Conservation (phyloP, 2,329 filamentous ascomycete species). For the Phaeosphaeria sp. region DNA sequence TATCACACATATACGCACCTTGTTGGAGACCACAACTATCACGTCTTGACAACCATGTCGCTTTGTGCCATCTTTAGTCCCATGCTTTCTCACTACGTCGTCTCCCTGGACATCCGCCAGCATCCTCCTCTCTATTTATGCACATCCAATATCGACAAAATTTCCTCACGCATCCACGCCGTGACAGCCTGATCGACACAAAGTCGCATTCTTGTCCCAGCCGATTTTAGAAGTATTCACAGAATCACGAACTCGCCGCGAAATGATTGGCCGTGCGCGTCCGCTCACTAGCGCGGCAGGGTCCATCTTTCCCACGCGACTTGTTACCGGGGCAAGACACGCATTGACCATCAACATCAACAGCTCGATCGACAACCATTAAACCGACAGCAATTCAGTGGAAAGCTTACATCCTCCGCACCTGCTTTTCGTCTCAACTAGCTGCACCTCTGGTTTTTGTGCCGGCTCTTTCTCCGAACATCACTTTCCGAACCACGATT, state of each 20-base stretch:
- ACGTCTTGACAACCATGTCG: too few relatives aligned
- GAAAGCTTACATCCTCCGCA: not conserved
- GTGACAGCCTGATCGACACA: not conserved
- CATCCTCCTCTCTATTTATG: too few relatives aligned
- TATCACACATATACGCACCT: too few relatives aligned
- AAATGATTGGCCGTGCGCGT: not conserved
- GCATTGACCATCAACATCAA: not conserved
- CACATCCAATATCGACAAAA: too few relatives aligned
- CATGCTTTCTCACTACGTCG: too few relatives aligned
- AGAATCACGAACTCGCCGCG: not conserved
- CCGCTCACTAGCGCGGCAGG: not conserved
- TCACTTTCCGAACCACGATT: not conserved
- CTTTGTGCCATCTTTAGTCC: too few relatives aligned
- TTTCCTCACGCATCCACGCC: not conserved
- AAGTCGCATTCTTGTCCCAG: not conserved
- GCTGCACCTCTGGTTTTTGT: not conserved
- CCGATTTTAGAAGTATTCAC: not conserved
- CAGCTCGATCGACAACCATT: not conserved
- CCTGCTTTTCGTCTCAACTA: not conserved
- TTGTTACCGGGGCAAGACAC: not conserved
- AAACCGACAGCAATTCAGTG: not conserved
- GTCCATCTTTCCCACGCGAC: not conserved
- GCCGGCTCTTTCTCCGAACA: not conserved
- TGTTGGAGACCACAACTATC: too few relatives aligned
- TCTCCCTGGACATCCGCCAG: too few relatives aligned